A percentile compares a stretch with the other conserved stretches of the same genome.
phyloP scores from a whole-genome alignment of 257 asterid genomes.

The Prunella vulgaris region DNA sequence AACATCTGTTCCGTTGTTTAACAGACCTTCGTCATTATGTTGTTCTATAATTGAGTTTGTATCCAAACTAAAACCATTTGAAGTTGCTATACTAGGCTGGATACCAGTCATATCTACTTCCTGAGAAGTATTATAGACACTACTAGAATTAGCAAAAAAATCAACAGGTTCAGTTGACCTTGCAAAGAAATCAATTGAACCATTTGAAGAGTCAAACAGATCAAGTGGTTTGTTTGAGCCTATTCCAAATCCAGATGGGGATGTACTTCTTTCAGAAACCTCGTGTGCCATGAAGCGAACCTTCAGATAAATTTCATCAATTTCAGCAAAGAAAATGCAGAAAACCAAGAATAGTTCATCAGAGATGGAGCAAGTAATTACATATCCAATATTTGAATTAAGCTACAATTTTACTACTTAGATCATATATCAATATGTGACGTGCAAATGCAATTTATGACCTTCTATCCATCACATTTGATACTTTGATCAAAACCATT shows the following conservation, averaged over 20 bases:
- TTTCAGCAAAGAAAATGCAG: constrained; percentile 27
- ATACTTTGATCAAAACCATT: constrained; percentile 12
- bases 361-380: constrained; percentile 6
- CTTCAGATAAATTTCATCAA: constrained; percentile 37
- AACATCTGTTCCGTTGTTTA: constrained; percentile 26
- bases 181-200: constrained; percentile 30
- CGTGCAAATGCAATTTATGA: constrained; percentile 11
- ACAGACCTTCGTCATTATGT: constrained; percentile 19
- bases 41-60: constrained; percentile 26
- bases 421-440: constrained; percentile 2
- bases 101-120: constrained; percentile 30
- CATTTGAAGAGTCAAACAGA: constrained; percentile 36
- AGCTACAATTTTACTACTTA: neutral
- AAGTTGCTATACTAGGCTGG: constrained; percentile 30
- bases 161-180: constrained; percentile 33
- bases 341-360: neutral
- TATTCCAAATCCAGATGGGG: constrained; percentile 28
- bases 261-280: constrained; percentile 31
- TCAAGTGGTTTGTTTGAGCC: constrained; percentile 27
- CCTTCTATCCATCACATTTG: constrained; percentile 4
- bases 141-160: constrained; percentile 36
- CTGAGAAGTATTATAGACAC: constrained; percentile 30
- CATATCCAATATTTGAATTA: neutral
- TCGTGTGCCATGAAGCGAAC: constrained; percentile 31
- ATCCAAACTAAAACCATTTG: constrained; percentile 27